Evolutionary conservation across 345 rosid species (phyloP).

Genomic region (Camelina neglecta): DNA sequence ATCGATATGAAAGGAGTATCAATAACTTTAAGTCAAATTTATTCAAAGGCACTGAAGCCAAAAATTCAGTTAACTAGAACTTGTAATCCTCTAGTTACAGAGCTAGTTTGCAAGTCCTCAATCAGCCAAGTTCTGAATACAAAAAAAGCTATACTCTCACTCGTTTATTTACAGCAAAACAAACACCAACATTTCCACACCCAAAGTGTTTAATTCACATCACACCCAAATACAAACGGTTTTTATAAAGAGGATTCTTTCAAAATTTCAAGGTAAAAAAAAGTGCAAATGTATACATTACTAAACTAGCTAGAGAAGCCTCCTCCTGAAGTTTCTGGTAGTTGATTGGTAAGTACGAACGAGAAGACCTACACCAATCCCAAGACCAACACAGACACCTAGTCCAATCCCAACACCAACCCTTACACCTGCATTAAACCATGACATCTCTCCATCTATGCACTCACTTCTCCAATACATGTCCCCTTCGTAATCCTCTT

Average conservation of each 20-base stretch:
- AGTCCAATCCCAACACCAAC: constrained; percentile 96
- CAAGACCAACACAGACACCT: constrained; percentile 77
- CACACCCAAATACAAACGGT: constrained; percentile 18
- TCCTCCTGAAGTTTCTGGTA: constrained; percentile 61
- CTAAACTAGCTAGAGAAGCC: constrained; percentile 47
- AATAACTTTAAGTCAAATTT: no score
- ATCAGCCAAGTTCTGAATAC: neutral
- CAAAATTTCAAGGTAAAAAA: constrained; percentile 28
- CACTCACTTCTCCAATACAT: constrained; percentile 52
- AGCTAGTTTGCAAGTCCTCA: neutral
- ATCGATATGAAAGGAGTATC: no score
- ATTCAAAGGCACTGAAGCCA: neutral
- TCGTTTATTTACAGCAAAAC: constrained; percentile 17
- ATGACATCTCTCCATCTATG: constrained; percentile 77
- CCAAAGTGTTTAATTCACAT: constrained; percentile 13
- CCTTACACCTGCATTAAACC: constrained; percentile 96
- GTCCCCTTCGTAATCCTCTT: constrained; percentile 52
- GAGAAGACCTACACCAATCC: constrained; percentile 83
- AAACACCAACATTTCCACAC: constrained; percentile 20
- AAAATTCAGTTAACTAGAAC: neutral
- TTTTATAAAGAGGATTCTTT: neutral
- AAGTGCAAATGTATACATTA: neutral
- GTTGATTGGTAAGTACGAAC: constrained; percentile 80
- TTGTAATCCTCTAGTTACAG: no score
- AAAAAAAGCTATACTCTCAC: neutral